These are phyloP conservation scores for Oryza rufipogon DNA, from an alignment of 176 grass and related monocot genomes.

Conservation along the genomic window DNA sequence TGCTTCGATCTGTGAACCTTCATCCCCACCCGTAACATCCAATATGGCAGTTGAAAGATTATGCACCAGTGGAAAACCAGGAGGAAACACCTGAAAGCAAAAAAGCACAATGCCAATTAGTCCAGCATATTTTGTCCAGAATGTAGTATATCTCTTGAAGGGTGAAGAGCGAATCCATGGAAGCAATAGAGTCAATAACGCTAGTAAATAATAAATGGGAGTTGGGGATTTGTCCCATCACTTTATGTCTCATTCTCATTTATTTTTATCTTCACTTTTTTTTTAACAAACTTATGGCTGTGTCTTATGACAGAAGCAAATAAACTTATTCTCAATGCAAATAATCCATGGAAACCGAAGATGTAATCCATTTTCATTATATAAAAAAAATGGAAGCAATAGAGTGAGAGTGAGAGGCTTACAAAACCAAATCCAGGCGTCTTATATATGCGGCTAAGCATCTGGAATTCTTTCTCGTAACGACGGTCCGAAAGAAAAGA, in stretches of 20 bases:
- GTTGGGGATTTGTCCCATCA: too few relatives aligned
- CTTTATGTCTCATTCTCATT: too few relatives aligned
- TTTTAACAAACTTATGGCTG: too few relatives aligned
- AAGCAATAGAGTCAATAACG: not conserved
- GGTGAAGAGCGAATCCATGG: not conserved
- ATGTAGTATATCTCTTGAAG: not conserved
- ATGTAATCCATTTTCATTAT: too few relatives aligned
- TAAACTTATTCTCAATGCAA: too few relatives aligned
- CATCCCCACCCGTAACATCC: conserved; percentile 40
- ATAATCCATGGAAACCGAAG: too few relatives aligned
- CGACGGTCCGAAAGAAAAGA: conserved; percentile 41
- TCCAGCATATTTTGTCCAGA: not conserved
- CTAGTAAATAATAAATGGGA: too few relatives aligned
- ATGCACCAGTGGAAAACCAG: conserved; percentile 41
- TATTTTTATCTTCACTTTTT: too few relatives aligned
- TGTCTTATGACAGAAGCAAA: too few relatives aligned
- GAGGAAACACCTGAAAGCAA: conserved; percentile 52
- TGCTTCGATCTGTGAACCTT: conserved; percentile 26
- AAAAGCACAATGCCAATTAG: not conserved
- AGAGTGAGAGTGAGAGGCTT: conserved; percentile 35
- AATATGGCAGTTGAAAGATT: conserved; percentile 61
- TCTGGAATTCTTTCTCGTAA: conserved; percentile 42
- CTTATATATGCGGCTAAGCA: conserved; percentile 61
- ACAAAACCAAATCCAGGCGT: conserved; percentile 77
- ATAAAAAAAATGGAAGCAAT: not conserved